These are phyloP conservation scores for Tubosaeta sp. DNA, from an alignment of 768 basidiomycete species.

Conservation along the genomic window DNA sequence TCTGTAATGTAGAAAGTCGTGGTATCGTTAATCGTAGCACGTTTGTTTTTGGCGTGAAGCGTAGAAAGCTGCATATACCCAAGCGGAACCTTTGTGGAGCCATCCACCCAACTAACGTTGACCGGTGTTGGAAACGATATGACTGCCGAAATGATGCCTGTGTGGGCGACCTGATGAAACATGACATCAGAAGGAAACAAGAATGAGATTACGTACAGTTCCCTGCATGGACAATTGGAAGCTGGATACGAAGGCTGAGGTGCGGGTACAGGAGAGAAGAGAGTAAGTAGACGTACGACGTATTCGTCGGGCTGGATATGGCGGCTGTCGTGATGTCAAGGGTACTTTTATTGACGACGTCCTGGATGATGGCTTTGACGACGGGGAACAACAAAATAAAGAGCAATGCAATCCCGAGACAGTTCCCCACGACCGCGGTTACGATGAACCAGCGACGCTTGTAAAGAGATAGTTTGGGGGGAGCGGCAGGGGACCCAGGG, in stretches of 20 bases:
- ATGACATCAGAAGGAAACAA: not conserved
- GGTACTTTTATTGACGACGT: conserved; percentile 53
- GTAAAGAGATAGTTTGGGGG: conserved; percentile 44
- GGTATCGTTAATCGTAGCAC: conserved; percentile 59
- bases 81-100: conserved; percentile 43
- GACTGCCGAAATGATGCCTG: conserved; percentile 59
- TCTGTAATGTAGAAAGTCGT: conserved; percentile 55
- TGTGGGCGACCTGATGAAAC: conserved; percentile 51
- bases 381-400: conserved; percentile 70
- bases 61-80: conserved; percentile 49
- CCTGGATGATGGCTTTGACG: conserved; percentile 59
- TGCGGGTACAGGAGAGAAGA: not conserved
- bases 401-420: conserved; percentile 55
- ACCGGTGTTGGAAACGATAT: conserved; percentile 59
- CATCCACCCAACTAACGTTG: conserved; percentile 54
- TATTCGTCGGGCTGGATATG: conserved; percentile 53
- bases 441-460: conserved; percentile 64
- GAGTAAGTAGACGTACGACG: conserved; percentile 40
- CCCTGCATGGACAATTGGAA: conserved; percentile 52
- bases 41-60: conserved; percentile 49
- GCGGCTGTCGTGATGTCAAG: conserved; percentile 50
- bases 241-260: conserved; percentile 30
- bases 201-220: conserved; percentile 36
- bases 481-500: not conserved
- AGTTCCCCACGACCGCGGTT: conserved; percentile 43